Evolutionary conservation across 2,329 filamentous ascomycete genomes (phyloP).

Genomic region (Neopestalotiopsis clavispora): DNA sequence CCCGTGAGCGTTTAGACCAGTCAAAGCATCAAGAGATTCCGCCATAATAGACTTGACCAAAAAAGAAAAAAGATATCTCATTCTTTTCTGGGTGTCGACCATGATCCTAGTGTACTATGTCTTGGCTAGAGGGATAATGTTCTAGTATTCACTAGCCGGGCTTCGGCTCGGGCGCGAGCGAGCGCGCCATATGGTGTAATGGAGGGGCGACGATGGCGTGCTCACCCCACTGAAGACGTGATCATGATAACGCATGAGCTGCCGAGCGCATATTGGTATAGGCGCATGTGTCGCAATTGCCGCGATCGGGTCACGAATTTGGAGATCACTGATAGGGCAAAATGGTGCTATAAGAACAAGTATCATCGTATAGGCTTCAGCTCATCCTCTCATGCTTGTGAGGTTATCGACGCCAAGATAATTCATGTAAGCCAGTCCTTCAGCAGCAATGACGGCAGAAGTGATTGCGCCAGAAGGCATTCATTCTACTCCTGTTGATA

Average conservation of each 20-base stretch:
- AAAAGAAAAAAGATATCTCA: not conserved
- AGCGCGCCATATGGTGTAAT: conserved; percentile 12
- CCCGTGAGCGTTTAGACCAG: not conserved
- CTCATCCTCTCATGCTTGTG: not conserved
- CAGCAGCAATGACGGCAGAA: conserved; percentile 8
- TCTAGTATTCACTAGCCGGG: not conserved
- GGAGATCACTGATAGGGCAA: not conserved
- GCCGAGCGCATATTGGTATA: not conserved
- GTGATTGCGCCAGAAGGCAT: conserved; percentile 7
- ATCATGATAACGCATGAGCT: conserved; percentile 11
- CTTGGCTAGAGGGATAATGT: too few species aligned
- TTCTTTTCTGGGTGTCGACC: too few species aligned
- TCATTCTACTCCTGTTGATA: not conserved
- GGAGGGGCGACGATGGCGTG: conserved; percentile 16
- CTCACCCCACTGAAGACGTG: conserved; percentile 15
- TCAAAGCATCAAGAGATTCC: not conserved
- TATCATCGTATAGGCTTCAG: not conserved
- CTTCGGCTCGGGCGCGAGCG: not conserved
- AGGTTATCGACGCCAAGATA: not conserved
- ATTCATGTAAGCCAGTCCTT: not conserved
- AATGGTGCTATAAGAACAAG: not conserved
- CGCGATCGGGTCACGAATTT: conserved; percentile 7
- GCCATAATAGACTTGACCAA: not conserved
- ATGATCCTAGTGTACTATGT: too few species aligned
- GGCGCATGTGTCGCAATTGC: conserved; percentile 13